Evolutionary conservation across 306 rosid genomes (phyloP).

Genomic region (Alnus glutinosa): DNA sequence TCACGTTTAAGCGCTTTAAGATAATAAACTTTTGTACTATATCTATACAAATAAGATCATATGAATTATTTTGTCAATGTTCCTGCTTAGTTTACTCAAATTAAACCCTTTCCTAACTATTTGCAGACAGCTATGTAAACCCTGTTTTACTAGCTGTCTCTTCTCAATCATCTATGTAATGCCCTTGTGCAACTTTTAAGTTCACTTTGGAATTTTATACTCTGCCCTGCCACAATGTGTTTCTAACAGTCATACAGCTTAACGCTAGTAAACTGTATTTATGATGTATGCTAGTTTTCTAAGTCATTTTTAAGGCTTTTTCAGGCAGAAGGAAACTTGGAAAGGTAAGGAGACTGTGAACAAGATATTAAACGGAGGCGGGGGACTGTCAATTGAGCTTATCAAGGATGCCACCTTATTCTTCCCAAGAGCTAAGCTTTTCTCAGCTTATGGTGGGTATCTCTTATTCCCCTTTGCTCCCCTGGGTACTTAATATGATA

Average conservation of each 20-base stretch:
- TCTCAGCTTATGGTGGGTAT: slow-evolving; percentile 87
- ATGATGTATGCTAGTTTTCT: slow-evolving; percentile 21
- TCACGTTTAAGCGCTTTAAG: neutral
- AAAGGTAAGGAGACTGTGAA: slow-evolving; percentile 56
- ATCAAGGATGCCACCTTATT: slow-evolving; percentile 43
- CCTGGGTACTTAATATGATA: neutral
- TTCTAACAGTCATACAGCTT: neutral
- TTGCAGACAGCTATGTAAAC: neutral
- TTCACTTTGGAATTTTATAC: neutral
- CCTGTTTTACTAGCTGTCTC: neutral
- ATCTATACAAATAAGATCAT: neutral
- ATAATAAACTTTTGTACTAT: neutral
- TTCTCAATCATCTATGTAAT: slow-evolving; percentile 3
- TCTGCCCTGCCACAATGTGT: neutral
- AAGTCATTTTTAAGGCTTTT: slow-evolving; percentile 22
- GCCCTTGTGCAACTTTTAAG: neutral
- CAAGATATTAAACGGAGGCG: slow-evolving; percentile 90
- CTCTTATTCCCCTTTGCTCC: slow-evolving; percentile 13
- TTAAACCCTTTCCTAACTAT: neutral
- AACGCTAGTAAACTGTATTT: neutral
- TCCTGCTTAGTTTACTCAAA: neutral
- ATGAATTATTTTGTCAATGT: neutral
- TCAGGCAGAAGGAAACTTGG: slow-evolving; percentile 49
- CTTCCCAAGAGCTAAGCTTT: slow-evolving; percentile 79
- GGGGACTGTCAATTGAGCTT: slow-evolving; percentile 70